Conservation (phyloP, 192 early-diverging fungal species). For the Backusella australiensis region DNA sequence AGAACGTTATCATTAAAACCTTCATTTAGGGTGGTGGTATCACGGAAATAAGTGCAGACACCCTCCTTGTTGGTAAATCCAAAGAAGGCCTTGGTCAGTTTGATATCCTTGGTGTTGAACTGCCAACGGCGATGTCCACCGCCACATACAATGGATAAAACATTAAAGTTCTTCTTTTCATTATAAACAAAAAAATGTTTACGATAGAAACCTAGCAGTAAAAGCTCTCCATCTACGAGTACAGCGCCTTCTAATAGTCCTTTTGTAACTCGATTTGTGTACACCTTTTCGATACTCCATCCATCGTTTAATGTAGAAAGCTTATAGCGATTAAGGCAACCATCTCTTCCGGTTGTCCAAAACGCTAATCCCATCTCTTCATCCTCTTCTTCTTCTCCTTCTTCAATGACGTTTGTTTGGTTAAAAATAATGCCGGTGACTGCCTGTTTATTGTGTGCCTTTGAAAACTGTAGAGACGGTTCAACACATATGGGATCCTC, state of each 20-base stretch:
- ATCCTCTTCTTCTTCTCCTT: not conserved
- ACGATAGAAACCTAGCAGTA: conserved; percentile 71
- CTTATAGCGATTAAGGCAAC: conserved; percentile 53
- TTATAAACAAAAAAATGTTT: conserved; percentile 74
- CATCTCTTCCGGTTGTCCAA: conserved; percentile 66
- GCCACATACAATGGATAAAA: conserved; percentile 69
- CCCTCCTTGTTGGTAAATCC: conserved; percentile 58
- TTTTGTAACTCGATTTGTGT: conserved; percentile 63
- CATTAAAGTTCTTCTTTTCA: conserved; percentile 60
- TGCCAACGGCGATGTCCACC: conserved; percentile 76
- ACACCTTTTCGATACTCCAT: conserved; percentile 48
- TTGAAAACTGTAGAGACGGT: conserved; percentile 34
- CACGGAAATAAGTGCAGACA: conserved; percentile 44
- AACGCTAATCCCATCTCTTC: conserved; percentile 41
- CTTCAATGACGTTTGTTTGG: not conserved
- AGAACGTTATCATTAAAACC: conserved; percentile 56
- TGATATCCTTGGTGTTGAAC: conserved; percentile 47
- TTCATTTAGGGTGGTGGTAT: conserved; percentile 31
- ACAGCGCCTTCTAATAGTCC: conserved; percentile 71
- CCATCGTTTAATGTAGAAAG: conserved; percentile 18
- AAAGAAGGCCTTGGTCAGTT: conserved; percentile 51
- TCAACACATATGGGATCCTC: conserved; percentile 3
- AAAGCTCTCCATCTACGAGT: conserved; percentile 49
- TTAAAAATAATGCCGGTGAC: conserved; percentile 41
- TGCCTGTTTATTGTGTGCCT: conserved; percentile 48